phyloP scores from a whole-genome alignment of 2,329 filamentous ascomycete genomes.

The Pseudovirgaria hyperparasitica region DNA sequence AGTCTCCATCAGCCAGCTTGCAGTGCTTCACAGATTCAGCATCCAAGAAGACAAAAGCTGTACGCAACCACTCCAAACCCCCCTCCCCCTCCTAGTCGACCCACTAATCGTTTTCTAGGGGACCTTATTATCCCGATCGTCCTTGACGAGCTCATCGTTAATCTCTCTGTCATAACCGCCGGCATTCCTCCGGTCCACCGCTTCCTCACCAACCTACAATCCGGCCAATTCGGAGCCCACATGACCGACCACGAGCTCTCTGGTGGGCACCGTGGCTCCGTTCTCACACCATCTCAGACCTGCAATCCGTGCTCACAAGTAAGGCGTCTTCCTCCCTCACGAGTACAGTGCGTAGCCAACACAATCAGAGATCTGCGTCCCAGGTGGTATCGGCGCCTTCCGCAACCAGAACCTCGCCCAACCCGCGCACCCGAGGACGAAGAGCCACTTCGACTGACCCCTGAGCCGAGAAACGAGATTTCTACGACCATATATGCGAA shows the following conservation, averaged over 20 bases:
- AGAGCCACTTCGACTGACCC: no score
- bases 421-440: no score
- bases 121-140: not conserved
- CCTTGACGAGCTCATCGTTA: constrained; percentile 3
- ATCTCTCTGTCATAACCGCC: constrained; percentile 7
- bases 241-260: constrained; percentile 5
- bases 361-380: no score
- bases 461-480: no score
- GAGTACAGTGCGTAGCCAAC: not conserved
- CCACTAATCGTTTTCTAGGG: not conserved
- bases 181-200: constrained; percentile 7
- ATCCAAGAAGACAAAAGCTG: no score
- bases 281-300: constrained; percentile 1
- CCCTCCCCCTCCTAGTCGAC: not conserved
- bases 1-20: constrained; percentile 3
- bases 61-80: constrained; percentile 1
- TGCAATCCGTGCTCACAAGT: no score
- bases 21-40: no score
- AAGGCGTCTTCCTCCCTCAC: not conserved
- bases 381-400: no score
- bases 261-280: constrained; percentile 2
- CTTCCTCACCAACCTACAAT: constrained; percentile 7
- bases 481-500: no score
- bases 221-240: constrained; percentile 6
- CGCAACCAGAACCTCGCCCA: no score